These are phyloP conservation scores for Xylaria sp. DNA, from an alignment of 2,329 filamentous ascomycete species.

Conservation along the genomic window DNA sequence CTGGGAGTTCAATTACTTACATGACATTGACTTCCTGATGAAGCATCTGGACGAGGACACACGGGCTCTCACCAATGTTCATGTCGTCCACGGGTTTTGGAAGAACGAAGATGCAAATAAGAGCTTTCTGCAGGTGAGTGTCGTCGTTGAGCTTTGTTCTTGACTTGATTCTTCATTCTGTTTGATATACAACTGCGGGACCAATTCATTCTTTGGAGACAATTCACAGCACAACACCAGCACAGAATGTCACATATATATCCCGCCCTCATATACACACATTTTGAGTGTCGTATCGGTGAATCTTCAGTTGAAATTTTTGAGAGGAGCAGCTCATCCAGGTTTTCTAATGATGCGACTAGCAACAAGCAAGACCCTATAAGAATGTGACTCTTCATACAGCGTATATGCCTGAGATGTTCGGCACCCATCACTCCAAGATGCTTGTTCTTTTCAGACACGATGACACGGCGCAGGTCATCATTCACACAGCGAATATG, in stretches of 20 bases:
- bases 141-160: not conserved
- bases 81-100: slow-evolving; percentile 59
- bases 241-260: not conserved
- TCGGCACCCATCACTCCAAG: slow-evolving; percentile 81
- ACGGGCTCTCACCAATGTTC: slow-evolving; percentile 44
- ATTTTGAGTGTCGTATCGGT: not conserved
- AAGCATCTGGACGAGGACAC: slow-evolving; percentile 49
- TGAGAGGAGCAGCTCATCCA: not conserved
- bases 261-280: not conserved
- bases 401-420: slow-evolving; percentile 76
- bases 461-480: slow-evolving; percentile 69
- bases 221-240: not conserved
- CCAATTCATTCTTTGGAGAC: not conserved
- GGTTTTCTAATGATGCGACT: slow-evolving; percentile 12
- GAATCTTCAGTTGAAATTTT: not conserved
- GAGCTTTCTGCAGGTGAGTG: slow-evolving; percentile 47
- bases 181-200: not conserved
- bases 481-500: slow-evolving; percentile 91
- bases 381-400: slow-evolving; percentile 64
- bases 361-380: slow-evolving; percentile 58
- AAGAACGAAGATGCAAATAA: slow-evolving; percentile 59
- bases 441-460: slow-evolving; percentile 80
- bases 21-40: slow-evolving; percentile 55
- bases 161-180: not conserved
- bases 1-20: slow-evolving; percentile 66